A percentile compares a stretch with the other conserved stretches of the same genome.
Conservation (phyloP, 352 stramenopile genomes). For the Globisporangium radiosum region DNA sequence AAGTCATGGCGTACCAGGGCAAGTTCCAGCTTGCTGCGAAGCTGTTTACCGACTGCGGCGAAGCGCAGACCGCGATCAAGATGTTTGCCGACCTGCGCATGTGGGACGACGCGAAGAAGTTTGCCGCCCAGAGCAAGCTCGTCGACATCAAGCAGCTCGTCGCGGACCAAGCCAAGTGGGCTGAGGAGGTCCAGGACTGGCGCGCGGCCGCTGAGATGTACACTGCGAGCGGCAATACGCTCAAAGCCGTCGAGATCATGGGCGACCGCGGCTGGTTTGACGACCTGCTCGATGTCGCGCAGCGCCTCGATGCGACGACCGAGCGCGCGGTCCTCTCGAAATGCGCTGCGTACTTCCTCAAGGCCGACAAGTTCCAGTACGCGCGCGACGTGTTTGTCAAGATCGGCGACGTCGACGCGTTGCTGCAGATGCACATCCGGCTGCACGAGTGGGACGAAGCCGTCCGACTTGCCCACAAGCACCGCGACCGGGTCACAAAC, state of each 20-base stretch:
- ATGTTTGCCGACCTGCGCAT: conserved; percentile 91
- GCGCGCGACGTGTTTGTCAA: conserved; percentile 78
- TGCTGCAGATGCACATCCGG: conserved; percentile 89
- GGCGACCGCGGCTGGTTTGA: conserved; percentile 82
- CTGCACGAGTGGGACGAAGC: conserved; percentile 91
- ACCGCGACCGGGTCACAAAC: conserved; percentile 70
- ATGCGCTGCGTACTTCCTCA: conserved; percentile 60
- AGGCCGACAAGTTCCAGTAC: conserved; percentile 70
- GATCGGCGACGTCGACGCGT: conserved; percentile 69
- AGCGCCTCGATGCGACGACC: conserved; percentile 36
- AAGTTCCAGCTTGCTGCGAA: conserved; percentile 90
- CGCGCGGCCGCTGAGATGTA: conserved; percentile 90
- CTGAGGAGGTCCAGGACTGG: conserved; percentile 91
- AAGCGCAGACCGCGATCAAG: conserved; percentile 87
- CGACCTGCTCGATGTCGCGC: conserved; percentile 76
- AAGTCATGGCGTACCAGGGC: conserved; percentile 91
- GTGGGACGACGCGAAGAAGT: conserved; percentile 93
- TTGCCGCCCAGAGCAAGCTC: conserved; percentile 70
- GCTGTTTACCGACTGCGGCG: conserved; percentile 70
- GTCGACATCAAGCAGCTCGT: conserved; percentile 87
- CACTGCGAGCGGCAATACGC: conserved; percentile 73
- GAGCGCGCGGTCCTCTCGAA: conserved; percentile 39
- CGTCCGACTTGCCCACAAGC: conserved; percentile 82
- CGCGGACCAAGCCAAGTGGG: conserved; percentile 88
- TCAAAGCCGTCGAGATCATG: conserved; percentile 83